phyloP scores from a whole-genome alignment of 2,329 filamentous ascomycete species.

The Fusarium floridanum region DNA sequence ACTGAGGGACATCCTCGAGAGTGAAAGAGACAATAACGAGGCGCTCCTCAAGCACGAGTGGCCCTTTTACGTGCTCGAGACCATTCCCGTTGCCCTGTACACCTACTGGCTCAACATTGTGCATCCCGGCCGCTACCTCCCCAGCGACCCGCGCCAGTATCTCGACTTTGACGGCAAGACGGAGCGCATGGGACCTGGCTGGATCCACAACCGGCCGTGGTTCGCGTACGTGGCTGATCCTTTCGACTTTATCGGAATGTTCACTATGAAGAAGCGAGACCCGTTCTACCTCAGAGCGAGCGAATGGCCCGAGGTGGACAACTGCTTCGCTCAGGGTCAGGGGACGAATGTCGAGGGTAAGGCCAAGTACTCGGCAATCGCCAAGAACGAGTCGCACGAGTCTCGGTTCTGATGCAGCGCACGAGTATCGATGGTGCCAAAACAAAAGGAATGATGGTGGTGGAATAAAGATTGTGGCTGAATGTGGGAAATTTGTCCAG shows the following conservation, averaged over 20 bases:
- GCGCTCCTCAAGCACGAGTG: slow-evolving; percentile 58
- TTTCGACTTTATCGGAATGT: slow-evolving; percentile 43
- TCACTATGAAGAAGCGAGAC: slow-evolving; percentile 42
- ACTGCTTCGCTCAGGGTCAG: slow-evolving; percentile 41
- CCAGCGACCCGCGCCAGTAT: slow-evolving; percentile 54
- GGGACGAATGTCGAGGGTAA: slow-evolving; percentile 33
- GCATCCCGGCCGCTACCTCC: slow-evolving; percentile 58
- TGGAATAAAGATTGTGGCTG: neutral
- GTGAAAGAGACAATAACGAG: slow-evolving; percentile 23
- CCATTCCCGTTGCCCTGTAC: slow-evolving; percentile 58
- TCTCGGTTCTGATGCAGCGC: slow-evolving; percentile 21
- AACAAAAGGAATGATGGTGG: neutral
- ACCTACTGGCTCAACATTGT: slow-evolving; percentile 57
- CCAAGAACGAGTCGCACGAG: slow-evolving; percentile 22
- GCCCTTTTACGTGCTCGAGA: slow-evolving; percentile 63
- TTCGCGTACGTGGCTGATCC: slow-evolving; percentile 34
- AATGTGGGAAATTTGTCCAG: neutral
- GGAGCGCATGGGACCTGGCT: slow-evolving; percentile 45
- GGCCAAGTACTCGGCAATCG: slow-evolving; percentile 20
- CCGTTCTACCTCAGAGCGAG: slow-evolving; percentile 36
- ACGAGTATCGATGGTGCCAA: neutral
- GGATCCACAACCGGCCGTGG: slow-evolving; percentile 43
- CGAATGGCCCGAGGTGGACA: slow-evolving; percentile 36
- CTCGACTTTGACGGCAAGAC: slow-evolving; percentile 56
- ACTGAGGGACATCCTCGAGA: slow-evolving; percentile 25